Base-by-base conservation (phyloP, 169 alveolate species). In the Plasmodium gonderi region DNA sequence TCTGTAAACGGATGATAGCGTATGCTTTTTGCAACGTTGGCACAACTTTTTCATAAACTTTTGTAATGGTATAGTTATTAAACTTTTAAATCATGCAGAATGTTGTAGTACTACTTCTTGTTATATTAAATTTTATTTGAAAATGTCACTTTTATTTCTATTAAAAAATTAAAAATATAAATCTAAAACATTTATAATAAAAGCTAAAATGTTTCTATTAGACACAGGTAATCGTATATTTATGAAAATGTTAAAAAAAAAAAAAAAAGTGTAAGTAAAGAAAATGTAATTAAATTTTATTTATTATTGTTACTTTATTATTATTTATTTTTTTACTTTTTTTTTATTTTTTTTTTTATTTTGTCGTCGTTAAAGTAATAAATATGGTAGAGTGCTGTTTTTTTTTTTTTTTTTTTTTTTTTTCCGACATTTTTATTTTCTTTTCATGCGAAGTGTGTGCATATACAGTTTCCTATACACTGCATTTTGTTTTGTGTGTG, bases 401-500 rank as follows among this genome's bases (percentile, higher is more conserved):
- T 80, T 60, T 65, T 80, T 80, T 82, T 26, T 68, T 14, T 68
- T 68, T 44, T 64, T 64, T 64, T 77, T 17, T 45, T 77, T 40
- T 29, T 82, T 36, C 60, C 79, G 78, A 69, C 79, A 64, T 82
- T 82, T 82, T 82, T 44, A 74, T 79, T 80, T 51, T 54, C 23
- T 80, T 40, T 80, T 65, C 47, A 64, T 47, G 26, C 40, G 29
- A 82, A 36, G 83, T 82, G 92, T 82, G 92, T 69, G 92, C 92
- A 82, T 82, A 60, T 82, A 82, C 33, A 44, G 33, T 82, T 33
- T 47, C 17, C 65, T 49, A 69, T 47, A 83, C 40, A 68, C 81
- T 72, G 83, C 31, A 44, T 12, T 47, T 83, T 83, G 1, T 8
- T 78, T 69, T 29, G 67, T 83, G 92, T 83, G 92, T 42, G 92